These are phyloP conservation scores for Pulveroboletus ravenelii DNA, from an alignment of 768 basidiomycete species.

Conservation along the genomic window DNA sequence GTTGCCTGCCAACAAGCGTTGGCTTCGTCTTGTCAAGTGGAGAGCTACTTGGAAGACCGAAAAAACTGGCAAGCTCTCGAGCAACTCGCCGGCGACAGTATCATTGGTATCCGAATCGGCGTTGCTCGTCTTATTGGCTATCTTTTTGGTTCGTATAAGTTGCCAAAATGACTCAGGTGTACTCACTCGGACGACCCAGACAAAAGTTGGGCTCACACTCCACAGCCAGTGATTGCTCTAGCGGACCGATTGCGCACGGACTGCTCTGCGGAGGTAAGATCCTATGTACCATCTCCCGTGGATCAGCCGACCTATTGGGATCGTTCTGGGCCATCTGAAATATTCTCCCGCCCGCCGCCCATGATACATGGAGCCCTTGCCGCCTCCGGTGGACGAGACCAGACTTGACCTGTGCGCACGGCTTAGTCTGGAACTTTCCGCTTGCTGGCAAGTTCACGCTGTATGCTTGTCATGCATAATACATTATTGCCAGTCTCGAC, in stretches of 20 bases:
- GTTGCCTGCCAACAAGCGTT: conserved; percentile 70
- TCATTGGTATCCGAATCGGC: conserved; percentile 83
- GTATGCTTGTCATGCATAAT: conserved; percentile 5
- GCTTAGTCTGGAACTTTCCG: neutral
- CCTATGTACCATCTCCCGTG: conserved; percentile 45
- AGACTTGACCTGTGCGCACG: conserved; percentile 6
- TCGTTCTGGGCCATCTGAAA: conserved; percentile 26
- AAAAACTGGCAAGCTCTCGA: conserved; percentile 48
- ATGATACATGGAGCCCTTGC: conserved; percentile 3
- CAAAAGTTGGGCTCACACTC: conserved; percentile 21
- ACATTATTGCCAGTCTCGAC: conserved; percentile 17
- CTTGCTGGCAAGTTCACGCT: neutral
- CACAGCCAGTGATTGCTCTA: conserved; percentile 36
- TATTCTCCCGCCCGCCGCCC: conserved; percentile 38
- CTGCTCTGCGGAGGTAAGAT: conserved; percentile 54
- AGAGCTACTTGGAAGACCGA: conserved; percentile 39
- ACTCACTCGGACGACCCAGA: conserved; percentile 13
- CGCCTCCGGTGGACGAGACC: conserved; percentile 5
- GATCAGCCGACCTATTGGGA: conserved; percentile 10
- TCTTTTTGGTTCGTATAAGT: conserved; percentile 46
- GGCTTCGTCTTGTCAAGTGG: conserved; percentile 30
- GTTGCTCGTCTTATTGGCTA: conserved; percentile 68
- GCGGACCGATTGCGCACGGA: conserved; percentile 50
- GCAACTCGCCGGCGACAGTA: conserved; percentile 55
- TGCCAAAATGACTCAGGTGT: neutral